Percentiles rank a stretch among this genome's conserved stretches.
Conservation (phyloP, 2,329 filamentous ascomycete genomes). For the Alternaria conjuncta region DNA sequence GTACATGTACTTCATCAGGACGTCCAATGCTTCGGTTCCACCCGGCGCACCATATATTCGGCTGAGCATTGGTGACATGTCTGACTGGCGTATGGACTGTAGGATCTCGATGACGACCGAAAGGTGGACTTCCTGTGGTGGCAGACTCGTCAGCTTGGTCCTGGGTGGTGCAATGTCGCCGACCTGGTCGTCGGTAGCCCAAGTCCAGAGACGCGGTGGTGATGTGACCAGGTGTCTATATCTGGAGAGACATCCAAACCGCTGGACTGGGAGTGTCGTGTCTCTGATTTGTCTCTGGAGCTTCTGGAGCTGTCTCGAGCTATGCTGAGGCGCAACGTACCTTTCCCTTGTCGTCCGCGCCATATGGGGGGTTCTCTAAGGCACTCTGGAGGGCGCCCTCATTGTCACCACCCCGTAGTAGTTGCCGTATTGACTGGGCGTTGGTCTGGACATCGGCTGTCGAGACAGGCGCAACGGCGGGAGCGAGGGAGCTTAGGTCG, state of each 20-base stretch:
- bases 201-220: constrained; percentile 27
- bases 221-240: constrained; percentile 20
- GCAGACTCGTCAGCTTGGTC: constrained; percentile 37
- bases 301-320: constrained; percentile 7
- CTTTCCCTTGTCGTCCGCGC: constrained; percentile 61
- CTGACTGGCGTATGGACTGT: constrained; percentile 93
- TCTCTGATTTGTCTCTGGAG: neutral
- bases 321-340: constrained; percentile 43
- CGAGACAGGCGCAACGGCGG: constrained; percentile 74
- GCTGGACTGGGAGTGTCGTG: constrained; percentile 9
- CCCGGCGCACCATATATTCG: constrained; percentile 79
- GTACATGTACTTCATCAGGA: constrained; percentile 97
- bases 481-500: constrained; percentile 81
- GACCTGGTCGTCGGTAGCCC: constrained; percentile 35
- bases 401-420: constrained; percentile 83
- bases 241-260: constrained; percentile 32
- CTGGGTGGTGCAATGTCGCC: constrained; percentile 24
- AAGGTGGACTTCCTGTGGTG: constrained; percentile 77
- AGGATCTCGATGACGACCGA: constrained; percentile 90
- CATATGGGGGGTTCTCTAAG: constrained; percentile 82
- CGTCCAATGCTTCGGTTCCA: constrained; percentile 85
- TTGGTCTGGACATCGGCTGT: constrained; percentile 80
- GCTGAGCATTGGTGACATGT: constrained; percentile 89
- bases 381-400: constrained; percentile 86
- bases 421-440: constrained; percentile 81